These are phyloP conservation scores for Cystoderma amianthinum DNA, from an alignment of 768 basidiomycete genomes.

Conservation along the genomic window DNA sequence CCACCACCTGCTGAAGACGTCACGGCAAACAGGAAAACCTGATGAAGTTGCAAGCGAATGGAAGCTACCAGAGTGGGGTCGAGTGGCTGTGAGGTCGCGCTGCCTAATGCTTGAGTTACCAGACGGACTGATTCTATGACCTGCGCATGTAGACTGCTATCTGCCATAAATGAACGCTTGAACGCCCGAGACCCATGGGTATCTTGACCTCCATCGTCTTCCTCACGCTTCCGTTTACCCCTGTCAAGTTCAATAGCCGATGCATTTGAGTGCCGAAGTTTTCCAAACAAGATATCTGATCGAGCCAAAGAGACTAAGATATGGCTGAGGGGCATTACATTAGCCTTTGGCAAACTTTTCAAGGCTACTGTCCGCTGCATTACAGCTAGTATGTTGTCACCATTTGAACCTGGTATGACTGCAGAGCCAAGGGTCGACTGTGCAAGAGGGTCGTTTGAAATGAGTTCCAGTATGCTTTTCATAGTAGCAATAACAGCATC, in stretches of 20 bases:
- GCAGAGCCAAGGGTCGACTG: slow-evolving; percentile 45
- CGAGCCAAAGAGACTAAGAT: slow-evolving; percentile 59
- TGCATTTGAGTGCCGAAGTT: slow-evolving; percentile 56
- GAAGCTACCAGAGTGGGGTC: slow-evolving; percentile 59
- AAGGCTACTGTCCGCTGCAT: slow-evolving; percentile 41
- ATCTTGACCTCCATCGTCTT: slow-evolving; percentile 34
- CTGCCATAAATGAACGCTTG: slow-evolving; percentile 41
- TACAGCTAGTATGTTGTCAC: slow-evolving; percentile 48
- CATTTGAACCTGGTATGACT: slow-evolving; percentile 37
- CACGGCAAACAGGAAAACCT: slow-evolving; percentile 72
- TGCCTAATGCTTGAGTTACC: slow-evolving; percentile 43
- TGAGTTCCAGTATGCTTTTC: slow-evolving; percentile 50
- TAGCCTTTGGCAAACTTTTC: slow-evolving; percentile 42
- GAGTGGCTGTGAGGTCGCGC: slow-evolving; percentile 34
- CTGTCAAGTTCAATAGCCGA: slow-evolving; percentile 56
- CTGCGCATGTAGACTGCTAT: slow-evolving; percentile 44
- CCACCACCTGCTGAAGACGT: slow-evolving; percentile 56
- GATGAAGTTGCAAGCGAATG: slow-evolving; percentile 66
- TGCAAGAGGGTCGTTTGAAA: slow-evolving; percentile 51
- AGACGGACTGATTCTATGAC: slow-evolving; percentile 54
- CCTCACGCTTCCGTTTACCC: slow-evolving; percentile 73
- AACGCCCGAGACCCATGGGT: slow-evolving; percentile 20
- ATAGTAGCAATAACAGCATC: slow-evolving; percentile 61
- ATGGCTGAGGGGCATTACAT: slow-evolving; percentile 53
- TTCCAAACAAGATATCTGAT: slow-evolving; percentile 60